A percentile compares a stretch with the other conserved stretches of the same genome.
phyloP scores from a whole-genome alignment of 2,329 filamentous ascomycete species.

The Alternaria angustiovoidea region DNA sequence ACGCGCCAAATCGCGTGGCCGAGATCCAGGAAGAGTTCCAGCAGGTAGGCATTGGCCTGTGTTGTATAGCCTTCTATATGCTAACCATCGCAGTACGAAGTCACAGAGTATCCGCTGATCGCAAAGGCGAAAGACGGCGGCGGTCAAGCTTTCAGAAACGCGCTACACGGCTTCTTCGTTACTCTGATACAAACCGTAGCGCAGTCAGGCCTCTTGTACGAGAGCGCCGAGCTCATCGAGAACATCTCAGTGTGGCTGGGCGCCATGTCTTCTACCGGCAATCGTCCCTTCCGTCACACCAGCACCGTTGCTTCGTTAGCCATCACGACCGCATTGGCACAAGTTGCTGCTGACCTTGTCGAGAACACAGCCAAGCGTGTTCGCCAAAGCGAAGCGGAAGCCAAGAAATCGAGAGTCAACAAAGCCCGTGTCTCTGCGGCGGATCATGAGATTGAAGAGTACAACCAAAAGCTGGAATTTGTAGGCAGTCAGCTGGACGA shows the following conservation, averaged over 20 bases:
- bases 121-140: constrained; percentile 80
- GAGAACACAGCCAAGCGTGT: constrained; percentile 77
- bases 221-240: constrained; percentile 78
- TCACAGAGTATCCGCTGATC: constrained; percentile 91
- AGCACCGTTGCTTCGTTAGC: constrained; percentile 84
- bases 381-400: constrained; percentile 80
- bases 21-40: constrained; percentile 92
- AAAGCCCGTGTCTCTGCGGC: constrained; percentile 79
- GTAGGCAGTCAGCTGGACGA: constrained; percentile 79
- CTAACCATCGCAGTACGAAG: constrained; percentile 65
- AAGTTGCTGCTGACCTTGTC: constrained; percentile 74
- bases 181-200: constrained; percentile 80
- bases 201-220: constrained; percentile 82
- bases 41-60: constrained; percentile 63
- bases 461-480: constrained; percentile 72
- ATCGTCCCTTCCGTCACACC: constrained; percentile 92
- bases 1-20: constrained; percentile 76
- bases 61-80: background rate
- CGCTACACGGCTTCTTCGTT: constrained; percentile 80
- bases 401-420: constrained; percentile 76
- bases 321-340: constrained; percentile 79
- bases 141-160: constrained; percentile 77
- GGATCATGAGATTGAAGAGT: constrained; percentile 74
- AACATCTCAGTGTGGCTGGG: constrained; percentile 90
- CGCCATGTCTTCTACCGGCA: constrained; percentile 86